phyloP scores from a whole-genome alignment of 352 stramenopile species.

The Pythium plurisporium region DNA sequence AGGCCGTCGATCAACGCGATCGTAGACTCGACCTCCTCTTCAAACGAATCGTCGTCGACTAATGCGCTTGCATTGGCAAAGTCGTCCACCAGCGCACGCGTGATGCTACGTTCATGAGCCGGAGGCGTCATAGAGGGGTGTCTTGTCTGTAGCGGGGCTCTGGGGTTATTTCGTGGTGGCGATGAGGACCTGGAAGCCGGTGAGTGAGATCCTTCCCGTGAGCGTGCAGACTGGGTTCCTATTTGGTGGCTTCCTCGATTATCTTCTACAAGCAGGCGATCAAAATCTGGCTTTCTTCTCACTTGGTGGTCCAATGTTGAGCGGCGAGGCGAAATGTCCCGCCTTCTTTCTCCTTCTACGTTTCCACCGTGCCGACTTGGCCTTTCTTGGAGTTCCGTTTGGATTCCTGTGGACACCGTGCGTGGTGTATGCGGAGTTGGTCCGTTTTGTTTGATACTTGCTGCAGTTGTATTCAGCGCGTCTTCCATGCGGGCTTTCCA shows the following conservation, averaged over 20 bases:
- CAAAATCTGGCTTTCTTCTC: not conserved
- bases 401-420: slow-evolving; percentile 7
- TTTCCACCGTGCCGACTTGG: too few species aligned
- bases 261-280: not conserved
- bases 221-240: not conserved
- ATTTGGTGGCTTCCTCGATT: not conserved
- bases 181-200: not conserved
- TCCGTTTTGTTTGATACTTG: slow-evolving; percentile 13
- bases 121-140: not conserved
- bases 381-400: slow-evolving; percentile 5
- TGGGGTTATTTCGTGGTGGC: not conserved
- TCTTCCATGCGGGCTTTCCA: slow-evolving; percentile 59
- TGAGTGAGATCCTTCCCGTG: not conserved
- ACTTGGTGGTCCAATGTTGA: not conserved
- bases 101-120: slow-evolving; percentile 7
- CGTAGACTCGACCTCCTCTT: slow-evolving; percentile 19
- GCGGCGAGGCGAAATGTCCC: too few species aligned
- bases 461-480: slow-evolving; percentile 22
- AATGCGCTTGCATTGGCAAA: slow-evolving; percentile 17
- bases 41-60: slow-evolving; percentile 19
- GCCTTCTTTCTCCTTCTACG: too few species aligned
- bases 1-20: slow-evolving; percentile 12
- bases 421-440: not conserved
- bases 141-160: not conserved
- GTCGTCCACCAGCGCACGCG: slow-evolving; percentile 8